phyloP scores from a whole-genome alignment of 495 filamentous ascomycete genomes.

The Penicillium nucicola region DNA sequence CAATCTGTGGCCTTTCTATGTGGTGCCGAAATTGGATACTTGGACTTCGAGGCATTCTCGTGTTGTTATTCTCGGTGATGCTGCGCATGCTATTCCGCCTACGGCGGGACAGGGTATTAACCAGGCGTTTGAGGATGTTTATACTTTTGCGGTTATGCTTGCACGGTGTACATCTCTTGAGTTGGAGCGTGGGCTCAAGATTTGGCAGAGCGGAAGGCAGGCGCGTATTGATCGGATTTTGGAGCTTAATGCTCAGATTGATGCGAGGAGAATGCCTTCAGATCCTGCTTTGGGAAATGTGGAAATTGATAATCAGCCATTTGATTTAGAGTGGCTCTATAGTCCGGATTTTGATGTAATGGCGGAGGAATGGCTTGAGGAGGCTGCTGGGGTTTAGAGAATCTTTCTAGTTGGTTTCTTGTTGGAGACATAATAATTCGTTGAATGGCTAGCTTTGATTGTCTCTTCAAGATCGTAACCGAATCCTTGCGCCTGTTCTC shows the following conservation, averaged over 20 bases:
- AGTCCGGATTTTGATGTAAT: slow-evolving; percentile 24
- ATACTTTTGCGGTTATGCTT: slow-evolving; percentile 21
- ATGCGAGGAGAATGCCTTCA: slow-evolving; percentile 30
- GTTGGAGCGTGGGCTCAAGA: slow-evolving; percentile 13
- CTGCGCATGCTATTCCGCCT: slow-evolving; percentile 48
- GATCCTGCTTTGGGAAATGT: neutral
- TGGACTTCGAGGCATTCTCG: slow-evolving; percentile 33
- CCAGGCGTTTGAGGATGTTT: slow-evolving; percentile 42
- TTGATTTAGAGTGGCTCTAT: slow-evolving; percentile 36
- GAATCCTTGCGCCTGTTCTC: no score
- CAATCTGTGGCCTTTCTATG: slow-evolving; percentile 42
- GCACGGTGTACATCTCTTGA: slow-evolving; percentile 3
- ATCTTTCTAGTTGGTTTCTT: neutral
- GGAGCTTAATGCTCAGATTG: slow-evolving; percentile 29
- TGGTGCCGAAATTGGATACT: slow-evolving; percentile 31
- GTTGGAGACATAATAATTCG: no score
- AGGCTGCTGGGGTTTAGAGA: neutral
- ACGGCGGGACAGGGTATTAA: slow-evolving; percentile 42
- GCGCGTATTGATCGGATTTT: slow-evolving; percentile 28
- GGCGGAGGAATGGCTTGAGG: slow-evolving; percentile 20
- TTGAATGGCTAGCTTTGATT: no score
- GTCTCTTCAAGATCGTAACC: no score
- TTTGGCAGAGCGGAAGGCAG: slow-evolving; percentile 32
- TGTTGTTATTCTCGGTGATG: slow-evolving; percentile 44
- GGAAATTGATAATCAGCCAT: slow-evolving; percentile 28